phyloP scores from a whole-genome alignment of 148 eudicot species.

The Fagopyrum homotropicum region DNA sequence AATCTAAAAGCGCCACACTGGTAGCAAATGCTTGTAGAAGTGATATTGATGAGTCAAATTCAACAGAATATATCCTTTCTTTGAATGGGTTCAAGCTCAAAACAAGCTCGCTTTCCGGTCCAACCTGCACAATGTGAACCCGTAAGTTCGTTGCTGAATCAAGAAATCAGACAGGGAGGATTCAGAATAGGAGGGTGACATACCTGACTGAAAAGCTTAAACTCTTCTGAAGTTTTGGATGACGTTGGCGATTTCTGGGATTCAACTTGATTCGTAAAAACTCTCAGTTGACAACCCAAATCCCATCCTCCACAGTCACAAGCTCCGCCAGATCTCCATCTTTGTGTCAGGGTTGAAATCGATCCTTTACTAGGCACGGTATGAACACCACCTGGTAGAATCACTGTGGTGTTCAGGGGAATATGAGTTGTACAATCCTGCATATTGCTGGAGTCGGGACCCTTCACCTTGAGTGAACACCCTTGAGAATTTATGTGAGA shows the following conservation, averaged over 20 bases:
- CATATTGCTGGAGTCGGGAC: slow-evolving; percentile 14
- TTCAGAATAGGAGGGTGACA: not conserved
- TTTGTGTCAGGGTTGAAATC: slow-evolving; percentile 55
- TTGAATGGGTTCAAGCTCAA: slow-evolving; percentile 55
- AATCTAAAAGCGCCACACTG: slow-evolving; percentile 48
- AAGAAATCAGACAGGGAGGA: not conserved
- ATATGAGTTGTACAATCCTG: slow-evolving; percentile 19
- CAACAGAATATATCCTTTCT: slow-evolving; percentile 58
- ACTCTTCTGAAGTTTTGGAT: slow-evolving; percentile 21
- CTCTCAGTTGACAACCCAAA: slow-evolving; percentile 65
- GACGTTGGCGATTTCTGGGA: slow-evolving; percentile 18
- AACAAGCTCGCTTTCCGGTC: slow-evolving; percentile 26
- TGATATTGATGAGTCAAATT: slow-evolving; percentile 54
- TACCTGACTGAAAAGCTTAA: slow-evolving; percentile 69
- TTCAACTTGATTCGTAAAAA: slow-evolving; percentile 32
- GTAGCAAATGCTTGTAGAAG: slow-evolving; percentile 76
- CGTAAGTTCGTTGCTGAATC: not conserved
- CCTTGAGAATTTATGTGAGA: no score
- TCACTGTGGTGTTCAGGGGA: slow-evolving; percentile 36
- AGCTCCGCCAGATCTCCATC: slow-evolving; percentile 78
- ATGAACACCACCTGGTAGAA: slow-evolving; percentile 84
- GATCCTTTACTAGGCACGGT: slow-evolving; percentile 64
- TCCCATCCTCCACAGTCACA: slow-evolving; percentile 99
- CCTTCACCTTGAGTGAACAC: no score
- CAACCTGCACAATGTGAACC: slow-evolving; percentile 35